Evolutionary conservation across 495 filamentous ascomycete species (phyloP).

Genomic region (Penicillium silybi): DNA sequence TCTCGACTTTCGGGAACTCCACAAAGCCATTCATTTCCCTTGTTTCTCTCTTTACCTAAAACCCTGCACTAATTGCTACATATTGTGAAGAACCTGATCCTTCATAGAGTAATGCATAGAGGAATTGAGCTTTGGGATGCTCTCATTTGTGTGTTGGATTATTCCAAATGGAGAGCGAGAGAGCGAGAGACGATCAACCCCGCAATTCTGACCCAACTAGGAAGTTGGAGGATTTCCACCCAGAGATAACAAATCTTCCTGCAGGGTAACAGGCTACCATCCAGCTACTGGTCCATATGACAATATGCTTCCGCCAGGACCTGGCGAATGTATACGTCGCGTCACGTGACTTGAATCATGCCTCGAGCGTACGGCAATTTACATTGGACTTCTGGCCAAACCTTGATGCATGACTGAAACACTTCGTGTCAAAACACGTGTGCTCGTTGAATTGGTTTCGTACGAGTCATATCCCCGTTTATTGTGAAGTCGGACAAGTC

Average conservation of each 20-base stretch:
- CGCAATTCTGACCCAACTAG: background rate
- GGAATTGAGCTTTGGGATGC: background rate
- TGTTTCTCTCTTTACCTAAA: background rate
- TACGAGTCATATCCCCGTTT: background rate
- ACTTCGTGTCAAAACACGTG: background rate
- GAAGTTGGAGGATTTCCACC: background rate
- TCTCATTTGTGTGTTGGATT: too few relatives aligned
- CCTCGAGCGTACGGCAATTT: background rate
- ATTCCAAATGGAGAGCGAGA: too few relatives aligned
- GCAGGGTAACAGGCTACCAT: too few relatives aligned
- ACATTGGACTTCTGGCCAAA: background rate
- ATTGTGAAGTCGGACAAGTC: background rate
- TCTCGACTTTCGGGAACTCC: constrained; percentile 5
- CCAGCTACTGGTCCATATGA: too few relatives aligned
- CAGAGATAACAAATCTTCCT: background rate
- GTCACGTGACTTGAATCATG: background rate
- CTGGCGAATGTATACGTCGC: background rate
- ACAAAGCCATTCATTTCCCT: constrained; percentile 7
- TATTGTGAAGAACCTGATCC: background rate
- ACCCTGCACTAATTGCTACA: background rate
- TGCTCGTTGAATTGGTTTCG: background rate
- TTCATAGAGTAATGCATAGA: background rate
- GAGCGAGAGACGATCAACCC: too few relatives aligned
- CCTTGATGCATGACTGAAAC: background rate
- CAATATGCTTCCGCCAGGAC: background rate